Conservation (phyloP, 2,329 filamentous ascomycete species). For the Penicillium sp. region DNA sequence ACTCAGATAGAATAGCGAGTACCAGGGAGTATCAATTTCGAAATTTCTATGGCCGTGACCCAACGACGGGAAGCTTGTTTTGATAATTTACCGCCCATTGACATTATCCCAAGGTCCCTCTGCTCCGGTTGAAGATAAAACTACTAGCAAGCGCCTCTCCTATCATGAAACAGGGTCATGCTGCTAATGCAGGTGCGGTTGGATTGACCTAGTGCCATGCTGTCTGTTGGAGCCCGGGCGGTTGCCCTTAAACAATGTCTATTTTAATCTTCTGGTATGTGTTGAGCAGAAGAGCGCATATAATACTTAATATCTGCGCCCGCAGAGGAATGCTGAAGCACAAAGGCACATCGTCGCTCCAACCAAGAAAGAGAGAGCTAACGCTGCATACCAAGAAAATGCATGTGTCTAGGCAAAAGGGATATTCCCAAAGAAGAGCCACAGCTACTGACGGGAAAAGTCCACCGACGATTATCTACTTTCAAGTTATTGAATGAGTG, state of each 20-base stretch:
- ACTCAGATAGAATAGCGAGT: too few species aligned
- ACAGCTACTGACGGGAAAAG: too few species aligned
- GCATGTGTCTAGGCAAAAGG: background rate
- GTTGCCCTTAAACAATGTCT: background rate
- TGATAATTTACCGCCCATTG: background rate
- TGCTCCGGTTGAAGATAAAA: background rate
- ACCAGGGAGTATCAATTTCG: too few species aligned
- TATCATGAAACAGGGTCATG: background rate
- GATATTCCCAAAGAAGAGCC: background rate
- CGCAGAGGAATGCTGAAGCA: too few species aligned
- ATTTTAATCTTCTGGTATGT: too few species aligned
- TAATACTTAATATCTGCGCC: background rate
- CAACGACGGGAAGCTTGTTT: background rate
- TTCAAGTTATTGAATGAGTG: too few species aligned
- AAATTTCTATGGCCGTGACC: background rate
- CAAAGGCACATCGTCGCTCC: too few species aligned
- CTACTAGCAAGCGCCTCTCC: background rate
- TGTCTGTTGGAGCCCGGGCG: background rate
- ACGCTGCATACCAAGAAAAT: background rate
- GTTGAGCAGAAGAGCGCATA: too few species aligned
- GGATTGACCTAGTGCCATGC: background rate
- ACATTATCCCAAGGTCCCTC: background rate
- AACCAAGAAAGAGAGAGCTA: background rate
- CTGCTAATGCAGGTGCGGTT: background rate
- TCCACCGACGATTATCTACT: too few species aligned